Evolutionary conservation across 164 flowering plant genomes (phyloP).

Genomic region (Taxillus chinensis): DNA sequence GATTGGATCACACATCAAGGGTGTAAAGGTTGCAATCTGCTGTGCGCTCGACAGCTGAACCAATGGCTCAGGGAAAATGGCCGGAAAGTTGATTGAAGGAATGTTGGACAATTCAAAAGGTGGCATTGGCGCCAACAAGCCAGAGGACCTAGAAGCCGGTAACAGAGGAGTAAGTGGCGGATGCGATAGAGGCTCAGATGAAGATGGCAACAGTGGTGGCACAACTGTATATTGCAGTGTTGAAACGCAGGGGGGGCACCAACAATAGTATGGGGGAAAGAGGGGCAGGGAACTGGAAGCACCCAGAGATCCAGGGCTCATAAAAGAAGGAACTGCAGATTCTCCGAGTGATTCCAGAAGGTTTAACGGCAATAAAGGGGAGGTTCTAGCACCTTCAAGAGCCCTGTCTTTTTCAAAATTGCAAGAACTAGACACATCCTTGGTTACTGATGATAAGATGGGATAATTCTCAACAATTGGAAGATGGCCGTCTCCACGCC

Average conservation of each 20-base stretch:
- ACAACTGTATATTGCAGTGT: slow-evolving; percentile 27
- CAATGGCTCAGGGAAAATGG: slow-evolving; percentile 61
- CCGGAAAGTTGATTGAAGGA: slow-evolving; percentile 51
- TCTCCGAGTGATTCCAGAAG: slow-evolving; percentile 37
- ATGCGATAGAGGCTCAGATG: slow-evolving; percentile 30
- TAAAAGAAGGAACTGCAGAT: slow-evolving; percentile 11
- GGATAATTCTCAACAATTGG: slow-evolving; percentile 20
- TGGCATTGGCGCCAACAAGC: slow-evolving; percentile 20
- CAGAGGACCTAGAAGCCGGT: slow-evolving; percentile 31
- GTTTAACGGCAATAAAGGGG: slow-evolving; percentile 10
- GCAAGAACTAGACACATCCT: slow-evolving; percentile 13
- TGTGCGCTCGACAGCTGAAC: slow-evolving; percentile 43
- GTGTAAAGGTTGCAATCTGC: slow-evolving; percentile 76
- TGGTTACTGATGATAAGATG: slow-evolving; percentile 12
- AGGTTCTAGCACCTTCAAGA: slow-evolving; percentile 15
- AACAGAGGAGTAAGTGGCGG: slow-evolving; percentile 54
- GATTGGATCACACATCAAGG: slow-evolving; percentile 81
- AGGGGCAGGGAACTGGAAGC: slow-evolving; percentile 22
- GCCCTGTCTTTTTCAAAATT: slow-evolving; percentile 22
- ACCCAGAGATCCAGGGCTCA: slow-evolving; percentile 15
- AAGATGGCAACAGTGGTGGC: slow-evolving; percentile 23
- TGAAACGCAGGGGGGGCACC: slow-evolving; percentile 68
- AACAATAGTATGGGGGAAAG: slow-evolving; percentile 72
- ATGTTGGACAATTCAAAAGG: slow-evolving; percentile 30
- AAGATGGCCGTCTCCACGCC: slow-evolving; percentile 31